These are phyloP conservation scores for Phytophthora litchii DNA, from an alignment of 352 stramenopile genomes.

Conservation along the genomic window DNA sequence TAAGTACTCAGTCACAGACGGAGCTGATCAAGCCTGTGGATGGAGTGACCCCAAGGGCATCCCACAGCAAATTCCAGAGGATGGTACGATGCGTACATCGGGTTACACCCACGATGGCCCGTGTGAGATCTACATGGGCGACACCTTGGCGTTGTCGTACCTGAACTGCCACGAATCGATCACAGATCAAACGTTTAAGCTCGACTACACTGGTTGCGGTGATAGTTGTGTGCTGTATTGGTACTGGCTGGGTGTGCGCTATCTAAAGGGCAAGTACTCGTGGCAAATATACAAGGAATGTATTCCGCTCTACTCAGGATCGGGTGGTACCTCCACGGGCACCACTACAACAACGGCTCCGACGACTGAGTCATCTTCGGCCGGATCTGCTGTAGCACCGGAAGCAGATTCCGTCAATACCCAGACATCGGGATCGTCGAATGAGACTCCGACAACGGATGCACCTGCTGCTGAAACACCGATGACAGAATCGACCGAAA, in stretches of 20 bases:
- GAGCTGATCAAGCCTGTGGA: conserved; percentile 39
- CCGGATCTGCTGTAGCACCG: conserved; percentile 9
- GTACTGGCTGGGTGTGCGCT: conserved; percentile 46
- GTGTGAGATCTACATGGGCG: conserved; percentile 48
- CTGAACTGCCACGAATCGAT: conserved; percentile 39
- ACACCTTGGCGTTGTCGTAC: conserved; percentile 30
- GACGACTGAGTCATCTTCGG: conserved; percentile 11
- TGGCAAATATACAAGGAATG: conserved; percentile 57
- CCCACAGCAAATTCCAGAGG: conserved; percentile 39
- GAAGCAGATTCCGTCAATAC: conserved; percentile 12
- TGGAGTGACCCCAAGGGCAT: conserved; percentile 27
- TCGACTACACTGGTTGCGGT: conserved; percentile 37
- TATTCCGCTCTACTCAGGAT: conserved; percentile 30
- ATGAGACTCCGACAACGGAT: conserved; percentile 8
- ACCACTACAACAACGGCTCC: conserved; percentile 6
- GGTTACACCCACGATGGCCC: conserved; percentile 57
- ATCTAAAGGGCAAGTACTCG: conserved; percentile 36
- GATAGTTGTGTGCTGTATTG: conserved; percentile 40
- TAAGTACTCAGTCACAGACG: conserved; percentile 31
- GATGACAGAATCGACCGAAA: conserved; percentile 7
- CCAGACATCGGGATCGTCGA: conserved; percentile 4
- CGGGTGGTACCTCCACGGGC: background rate
- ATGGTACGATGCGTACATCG: conserved; percentile 39
- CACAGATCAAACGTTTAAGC: conserved; percentile 28
- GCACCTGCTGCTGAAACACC: conserved; percentile 8